Evolutionary conservation across 2,329 filamentous ascomycete genomes (phyloP), one percentile per base, ranked within the genome.

Genomic region (Hymenoscyphus linearis): DNA sequence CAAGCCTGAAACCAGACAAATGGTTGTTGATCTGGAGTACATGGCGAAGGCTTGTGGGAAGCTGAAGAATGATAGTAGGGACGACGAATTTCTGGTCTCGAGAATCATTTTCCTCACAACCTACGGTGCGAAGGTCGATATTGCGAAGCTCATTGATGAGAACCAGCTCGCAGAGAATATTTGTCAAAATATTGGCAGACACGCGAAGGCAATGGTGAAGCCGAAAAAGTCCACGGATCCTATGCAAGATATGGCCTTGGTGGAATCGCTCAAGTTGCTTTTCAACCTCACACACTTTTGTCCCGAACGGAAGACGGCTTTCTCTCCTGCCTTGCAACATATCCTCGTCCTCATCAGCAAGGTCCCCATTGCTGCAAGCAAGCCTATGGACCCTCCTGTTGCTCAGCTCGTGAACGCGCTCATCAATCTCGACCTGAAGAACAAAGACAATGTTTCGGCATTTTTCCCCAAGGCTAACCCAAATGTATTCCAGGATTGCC

Each of bases 221-320:
- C 34, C 13, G 27, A 69, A 69, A 57, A 68, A 69, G 40, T 59
- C 62, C 18, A 69, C 67, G 55, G 67, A 84, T 50, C 2, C 18
- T 3, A 89, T 93, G 81, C 85, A 89, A 65, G 85, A 89, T 62
- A 85, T 93, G 84, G 91, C 93, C 0, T 80, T 98, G 40, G 81
- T 81, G 9, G 93, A 98, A 74, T 93, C 89, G 0, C 78, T 95
- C 56, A 97, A 96, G 71, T 80, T 98, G 47, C 77, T 96, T 57
- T 98, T 96, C 80, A 97, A 97, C 74, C 80, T 96, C 58, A 89
- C 89, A 1, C 87, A 93, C 68, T 86, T 87, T 69, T 88, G 87
- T 69, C 84, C 86, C 3, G 80, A 86, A 50, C 80, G 87, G 27
- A 75, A 77, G 4, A 73, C 78, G 0, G 76, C 79, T 0, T 96